Conservation (phyloP, 331 rosid species). For the Cydonia oblonga region DNA sequence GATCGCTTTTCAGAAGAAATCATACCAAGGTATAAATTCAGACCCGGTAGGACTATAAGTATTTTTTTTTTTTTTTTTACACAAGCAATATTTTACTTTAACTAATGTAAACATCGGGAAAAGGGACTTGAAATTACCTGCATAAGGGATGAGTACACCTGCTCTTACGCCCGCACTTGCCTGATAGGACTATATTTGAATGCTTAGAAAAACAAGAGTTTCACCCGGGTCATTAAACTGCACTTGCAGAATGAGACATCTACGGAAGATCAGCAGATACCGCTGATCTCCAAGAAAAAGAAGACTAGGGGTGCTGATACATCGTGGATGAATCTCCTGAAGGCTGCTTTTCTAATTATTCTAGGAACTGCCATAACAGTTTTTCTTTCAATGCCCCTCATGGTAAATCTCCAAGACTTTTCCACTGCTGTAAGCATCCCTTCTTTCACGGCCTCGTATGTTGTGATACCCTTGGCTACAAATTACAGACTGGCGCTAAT, state of each 20-base stretch:
- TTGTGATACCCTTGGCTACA: slow-evolving; percentile 25
- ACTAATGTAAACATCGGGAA: not conserved
- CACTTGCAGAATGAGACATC: slow-evolving; percentile 4
- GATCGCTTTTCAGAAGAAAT: not conserved
- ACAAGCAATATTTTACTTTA: not conserved
- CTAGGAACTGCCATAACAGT: slow-evolving; percentile 17
- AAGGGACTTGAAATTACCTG: not conserved
- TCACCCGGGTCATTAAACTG: not conserved
- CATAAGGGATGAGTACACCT: not conserved
- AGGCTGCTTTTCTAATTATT: slow-evolving; percentile 20
- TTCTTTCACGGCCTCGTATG: slow-evolving; percentile 22
- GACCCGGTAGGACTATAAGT: not conserved
- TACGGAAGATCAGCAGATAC: slow-evolving; percentile 4
- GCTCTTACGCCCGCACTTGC: not conserved
- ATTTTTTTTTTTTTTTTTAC: not conserved
- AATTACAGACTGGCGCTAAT: slow-evolving; percentile 11
- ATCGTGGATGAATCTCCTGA: slow-evolving; percentile 14
- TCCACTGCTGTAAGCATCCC: slow-evolving; percentile 22
- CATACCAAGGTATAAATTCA: slow-evolving; percentile 1
- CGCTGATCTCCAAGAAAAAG: not conserved
- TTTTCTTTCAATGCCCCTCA: slow-evolving; percentile 21
- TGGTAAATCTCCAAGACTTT: slow-evolving; percentile 8
- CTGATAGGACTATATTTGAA: not conserved
- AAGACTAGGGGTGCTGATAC: not conserved
- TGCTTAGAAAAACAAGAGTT: not conserved